These are phyloP conservation scores for Castanospermum australe DNA, from an alignment of 306 rosid species.

Conservation along the genomic window DNA sequence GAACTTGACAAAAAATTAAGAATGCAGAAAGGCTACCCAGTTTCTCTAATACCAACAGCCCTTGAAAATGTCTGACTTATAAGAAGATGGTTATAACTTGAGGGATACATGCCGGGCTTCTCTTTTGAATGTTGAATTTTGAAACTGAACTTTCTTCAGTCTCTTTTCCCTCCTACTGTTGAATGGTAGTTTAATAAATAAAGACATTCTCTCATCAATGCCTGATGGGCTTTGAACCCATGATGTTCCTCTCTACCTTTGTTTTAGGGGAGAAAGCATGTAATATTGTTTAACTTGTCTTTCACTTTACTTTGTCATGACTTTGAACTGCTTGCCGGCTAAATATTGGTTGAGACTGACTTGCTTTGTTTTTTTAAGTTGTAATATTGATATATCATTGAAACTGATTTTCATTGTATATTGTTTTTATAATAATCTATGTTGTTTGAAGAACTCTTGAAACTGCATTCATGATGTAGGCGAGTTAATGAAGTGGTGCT, in stretches of 20 bases:
- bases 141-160: not conserved
- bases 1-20: not conserved
- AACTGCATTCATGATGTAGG: conserved; percentile 17
- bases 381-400: not conserved
- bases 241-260: not conserved
- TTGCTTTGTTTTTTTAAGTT: not conserved
- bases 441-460: conserved; percentile 11
- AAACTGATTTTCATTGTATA: not conserved
- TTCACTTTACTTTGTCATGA: not conserved
- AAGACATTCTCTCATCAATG: not conserved
- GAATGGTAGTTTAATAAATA: not conserved
- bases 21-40: not conserved
- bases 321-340: not conserved
- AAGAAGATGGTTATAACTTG: not conserved
- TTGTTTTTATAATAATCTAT: not conserved
- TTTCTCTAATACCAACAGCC: not conserved
- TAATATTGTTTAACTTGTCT: conserved; percentile 6
- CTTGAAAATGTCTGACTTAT: not conserved
- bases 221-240: not conserved
- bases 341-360: conserved; percentile 7
- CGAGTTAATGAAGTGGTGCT: conserved; percentile 28
- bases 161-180: not conserved
- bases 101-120: not conserved
- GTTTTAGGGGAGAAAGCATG: not conserved
- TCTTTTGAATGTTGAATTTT: conserved; percentile 3